These are phyloP conservation scores for Chaetomium sp. DNA, from an alignment of 2,329 filamentous ascomycete genomes.

Conservation along the genomic window DNA sequence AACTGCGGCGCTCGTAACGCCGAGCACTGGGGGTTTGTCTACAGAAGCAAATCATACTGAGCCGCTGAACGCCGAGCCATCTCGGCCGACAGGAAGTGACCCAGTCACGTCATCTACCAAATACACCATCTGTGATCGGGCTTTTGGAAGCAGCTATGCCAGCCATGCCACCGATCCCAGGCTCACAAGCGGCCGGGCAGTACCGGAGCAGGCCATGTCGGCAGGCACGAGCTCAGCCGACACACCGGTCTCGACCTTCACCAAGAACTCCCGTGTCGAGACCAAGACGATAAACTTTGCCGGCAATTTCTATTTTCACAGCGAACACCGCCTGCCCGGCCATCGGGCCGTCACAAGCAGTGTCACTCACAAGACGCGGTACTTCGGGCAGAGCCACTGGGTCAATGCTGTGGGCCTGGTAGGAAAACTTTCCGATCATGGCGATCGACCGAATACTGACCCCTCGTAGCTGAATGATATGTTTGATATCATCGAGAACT, in stretches of 20 bases:
- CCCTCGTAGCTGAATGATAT: constrained; percentile 47
- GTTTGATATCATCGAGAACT: constrained; percentile 48
- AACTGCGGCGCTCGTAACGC: constrained; percentile 16
- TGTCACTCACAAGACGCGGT: constrained; percentile 56
- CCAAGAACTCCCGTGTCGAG: constrained; percentile 39
- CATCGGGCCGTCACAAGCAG: constrained; percentile 44
- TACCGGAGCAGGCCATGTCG: constrained; percentile 39
- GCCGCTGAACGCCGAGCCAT: background rate
- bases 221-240: constrained; percentile 17
- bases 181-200: constrained; percentile 42
- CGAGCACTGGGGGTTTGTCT: constrained; percentile 1
- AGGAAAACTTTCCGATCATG: constrained; percentile 29
- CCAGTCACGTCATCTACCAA: background rate
- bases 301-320: constrained; percentile 49
- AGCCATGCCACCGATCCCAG: background rate
- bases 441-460: no score
- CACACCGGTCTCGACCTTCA: constrained; percentile 30
- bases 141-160: background rate
- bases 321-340: constrained; percentile 41
- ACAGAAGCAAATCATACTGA: background rate
- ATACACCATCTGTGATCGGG: background rate
- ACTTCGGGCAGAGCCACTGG: constrained; percentile 62
- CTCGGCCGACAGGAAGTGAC: background rate
- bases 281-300: constrained; percentile 44
- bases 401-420: constrained; percentile 53